Base-by-base conservation (phyloP, 192 early-diverging fungal genomes). In the Geranomyces variabilis region DNA sequence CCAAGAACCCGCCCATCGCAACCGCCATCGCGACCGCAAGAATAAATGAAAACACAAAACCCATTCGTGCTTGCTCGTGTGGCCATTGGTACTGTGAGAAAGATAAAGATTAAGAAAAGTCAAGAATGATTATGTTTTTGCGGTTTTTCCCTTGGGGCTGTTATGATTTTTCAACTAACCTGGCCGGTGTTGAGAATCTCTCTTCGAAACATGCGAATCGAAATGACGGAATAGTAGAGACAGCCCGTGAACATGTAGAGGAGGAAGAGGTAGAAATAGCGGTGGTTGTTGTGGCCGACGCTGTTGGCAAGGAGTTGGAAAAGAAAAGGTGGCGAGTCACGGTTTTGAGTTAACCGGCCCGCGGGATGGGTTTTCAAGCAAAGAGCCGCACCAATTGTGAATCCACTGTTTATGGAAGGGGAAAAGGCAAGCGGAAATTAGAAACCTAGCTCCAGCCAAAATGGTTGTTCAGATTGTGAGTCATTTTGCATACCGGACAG, bases 261-360 rank as follows among this genome's bases (percentile, higher is more conserved):
- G 15, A 83, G 75, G 57, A 86, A 83, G 46, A 84, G 71, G 68
- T 77, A 80, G 62, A 86, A 86, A 70, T 86, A 86, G 15, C 80
- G 77, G 57, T 86, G 82, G 66, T 86, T 86, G 62, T 75, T 30
- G 60, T 75, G 67, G 12, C 84, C 84, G 5, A 86, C 84, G 70
- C 81, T 78, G 63, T 44, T 13, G 19, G 57, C 22, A 61, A 36
- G 10, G 24, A 30, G 4, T 6, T 8, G 48, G 28, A 4, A 34
- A 58, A 31, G 15, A 2, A 30, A 22, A 59, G 0, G 3, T 43
- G 19, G 3, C 0, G 28, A n/a, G 28, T 3, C 13, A 15, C 19
- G 44, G 41, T 13, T 22, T 0, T n/a, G 34, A 19, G 41, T 12
- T 22, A 0, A n/a, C n/a, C n/a, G n/a, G n/a, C n/a, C n/a, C 48